phyloP scores from a whole-genome alignment of 768 basidiomycete genomes.

The Melanogaster broomeanus region DNA sequence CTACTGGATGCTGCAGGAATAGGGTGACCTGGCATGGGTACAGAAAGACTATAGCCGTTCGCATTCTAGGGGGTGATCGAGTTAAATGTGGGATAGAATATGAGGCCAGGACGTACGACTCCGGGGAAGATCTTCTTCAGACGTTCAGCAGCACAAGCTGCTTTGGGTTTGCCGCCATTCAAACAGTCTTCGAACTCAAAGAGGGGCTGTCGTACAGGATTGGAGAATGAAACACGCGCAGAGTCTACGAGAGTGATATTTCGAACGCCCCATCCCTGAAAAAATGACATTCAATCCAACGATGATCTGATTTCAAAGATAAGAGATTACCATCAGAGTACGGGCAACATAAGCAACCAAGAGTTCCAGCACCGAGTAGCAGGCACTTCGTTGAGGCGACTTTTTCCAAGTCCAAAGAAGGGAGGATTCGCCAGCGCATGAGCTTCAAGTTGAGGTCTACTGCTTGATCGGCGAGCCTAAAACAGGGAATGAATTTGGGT shows the following conservation, averaged over 20 bases:
- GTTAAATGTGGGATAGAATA: background rate
- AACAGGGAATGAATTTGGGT: background rate
- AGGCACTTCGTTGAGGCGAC: constrained; percentile 79
- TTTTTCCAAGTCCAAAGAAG: constrained; percentile 85
- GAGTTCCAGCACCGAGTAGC: constrained; percentile 91
- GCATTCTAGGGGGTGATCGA: constrained; percentile 59
- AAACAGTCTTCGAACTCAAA: constrained; percentile 96
- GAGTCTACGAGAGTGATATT: constrained; percentile 94
- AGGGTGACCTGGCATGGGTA: constrained; percentile 99
- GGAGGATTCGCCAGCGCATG: constrained; percentile 97
- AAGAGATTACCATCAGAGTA: constrained; percentile 75
- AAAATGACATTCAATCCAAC: background rate
- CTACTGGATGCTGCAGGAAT: constrained; percentile 60
- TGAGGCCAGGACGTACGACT: constrained; percentile 56
- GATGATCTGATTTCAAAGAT: background rate
- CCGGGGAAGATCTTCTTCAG: constrained; percentile 92
- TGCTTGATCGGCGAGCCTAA: constrained; percentile 89
- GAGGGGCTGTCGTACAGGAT: constrained; percentile 95
- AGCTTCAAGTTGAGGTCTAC: constrained; percentile 97
- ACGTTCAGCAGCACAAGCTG: constrained; percentile 82
- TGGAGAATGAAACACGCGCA: constrained; percentile 90
- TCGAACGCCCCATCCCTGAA: constrained; percentile 92
- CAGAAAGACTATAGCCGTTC: constrained; percentile 70
- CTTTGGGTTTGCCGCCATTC: constrained; percentile 91
- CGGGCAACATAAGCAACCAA: constrained; percentile 96